phyloP scores from a whole-genome alignment of 2,329 filamentous ascomycete genomes.

The Neospermospora avenae region DNA sequence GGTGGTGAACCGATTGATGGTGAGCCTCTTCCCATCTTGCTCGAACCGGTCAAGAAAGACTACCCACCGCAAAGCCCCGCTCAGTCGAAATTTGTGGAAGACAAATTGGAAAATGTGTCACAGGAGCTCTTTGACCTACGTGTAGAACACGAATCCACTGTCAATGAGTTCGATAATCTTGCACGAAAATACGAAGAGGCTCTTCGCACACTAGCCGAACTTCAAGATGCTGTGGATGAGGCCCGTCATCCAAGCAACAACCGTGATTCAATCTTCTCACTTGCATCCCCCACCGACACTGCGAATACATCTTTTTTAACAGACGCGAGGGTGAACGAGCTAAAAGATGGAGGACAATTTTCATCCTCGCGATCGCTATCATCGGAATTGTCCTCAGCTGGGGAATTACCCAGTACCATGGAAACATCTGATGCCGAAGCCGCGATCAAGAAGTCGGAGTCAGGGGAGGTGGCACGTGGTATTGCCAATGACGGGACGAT shows the following conservation, averaged over 20 bases:
- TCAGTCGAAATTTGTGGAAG: constrained; percentile 80
- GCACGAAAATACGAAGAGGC: constrained; percentile 90
- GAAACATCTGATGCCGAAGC: constrained; percentile 61
- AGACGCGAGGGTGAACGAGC: constrained; percentile 66
- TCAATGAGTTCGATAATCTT: constrained; percentile 77
- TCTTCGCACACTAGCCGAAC: constrained; percentile 73
- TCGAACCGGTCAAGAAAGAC: constrained; percentile 30
- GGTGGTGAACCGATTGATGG: constrained; percentile 38
- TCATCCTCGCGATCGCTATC: constrained; percentile 89
- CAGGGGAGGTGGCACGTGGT: constrained; percentile 20
- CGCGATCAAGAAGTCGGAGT: constrained; percentile 38
- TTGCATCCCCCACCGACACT: constrained; percentile 46
- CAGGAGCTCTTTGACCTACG: constrained; percentile 89
- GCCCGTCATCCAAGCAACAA: constrained; percentile 56
- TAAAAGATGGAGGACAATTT: constrained; percentile 62
- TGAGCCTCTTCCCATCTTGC: constrained; percentile 34
- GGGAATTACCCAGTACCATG: constrained; percentile 67
- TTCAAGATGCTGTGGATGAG: constrained; percentile 84
- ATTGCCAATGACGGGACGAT: constrained; percentile 46
- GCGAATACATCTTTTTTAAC: constrained; percentile 83
- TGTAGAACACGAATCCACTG: constrained; percentile 81
- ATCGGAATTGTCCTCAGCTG: constrained; percentile 86
- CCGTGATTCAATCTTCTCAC: constrained; percentile 55
- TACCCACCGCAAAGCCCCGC: constrained; percentile 61
- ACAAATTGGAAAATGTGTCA: constrained; percentile 87